Percentiles rank a stretch among this genome's conserved stretches.
Evolutionary conservation across 1,284 basidiomycete genomes (phyloP).

Genomic region (Coniferiporia sulphurascens): DNA sequence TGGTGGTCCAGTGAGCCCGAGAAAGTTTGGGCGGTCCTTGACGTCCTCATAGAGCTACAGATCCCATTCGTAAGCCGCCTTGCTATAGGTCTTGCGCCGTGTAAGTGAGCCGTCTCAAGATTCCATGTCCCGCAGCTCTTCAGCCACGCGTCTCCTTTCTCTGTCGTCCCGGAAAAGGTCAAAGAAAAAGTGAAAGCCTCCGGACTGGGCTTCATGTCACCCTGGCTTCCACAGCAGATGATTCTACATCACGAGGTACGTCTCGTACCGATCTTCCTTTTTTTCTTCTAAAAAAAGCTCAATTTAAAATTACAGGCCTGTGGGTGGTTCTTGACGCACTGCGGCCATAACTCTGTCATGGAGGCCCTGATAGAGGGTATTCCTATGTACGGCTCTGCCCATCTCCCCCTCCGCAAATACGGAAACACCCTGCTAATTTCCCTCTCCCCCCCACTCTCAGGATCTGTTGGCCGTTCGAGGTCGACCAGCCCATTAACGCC

Average conservation of each 20-base stretch:
- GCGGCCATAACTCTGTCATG: slow-evolving; percentile 19
- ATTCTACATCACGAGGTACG: slow-evolving; percentile 17
- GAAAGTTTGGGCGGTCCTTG: slow-evolving; percentile 15
- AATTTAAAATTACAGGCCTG: slow-evolving; percentile 20
- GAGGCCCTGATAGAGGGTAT: slow-evolving; percentile 19
- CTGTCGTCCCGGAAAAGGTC: slow-evolving; percentile 13
- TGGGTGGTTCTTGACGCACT: slow-evolving; percentile 21
- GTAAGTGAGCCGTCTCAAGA: not conserved
- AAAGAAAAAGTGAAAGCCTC: slow-evolving; percentile 10
- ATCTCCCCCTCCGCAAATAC: not conserved
- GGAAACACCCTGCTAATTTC: no score
- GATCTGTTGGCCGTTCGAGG: slow-evolving; percentile 27
- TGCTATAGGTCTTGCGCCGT: not conserved
- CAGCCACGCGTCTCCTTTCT: slow-evolving; percentile 9
- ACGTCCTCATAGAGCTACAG: slow-evolving; percentile 9
- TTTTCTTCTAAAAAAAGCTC: not conserved
- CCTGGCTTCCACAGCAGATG: slow-evolving; percentile 19
- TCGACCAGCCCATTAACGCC: slow-evolving; percentile 25
- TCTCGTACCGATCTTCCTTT: not conserved
- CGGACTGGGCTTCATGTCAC: slow-evolving; percentile 11
- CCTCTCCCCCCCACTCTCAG: slow-evolving; percentile 11
- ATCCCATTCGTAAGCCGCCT: slow-evolving; percentile 17
- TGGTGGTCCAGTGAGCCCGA: slow-evolving; percentile 17
- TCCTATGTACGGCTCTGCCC: slow-evolving; percentile 14
- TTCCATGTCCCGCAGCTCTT: slow-evolving; percentile 6